Conservation (phyloP, 106 monocot species). For the Apostasia shenzhenica region DNA sequence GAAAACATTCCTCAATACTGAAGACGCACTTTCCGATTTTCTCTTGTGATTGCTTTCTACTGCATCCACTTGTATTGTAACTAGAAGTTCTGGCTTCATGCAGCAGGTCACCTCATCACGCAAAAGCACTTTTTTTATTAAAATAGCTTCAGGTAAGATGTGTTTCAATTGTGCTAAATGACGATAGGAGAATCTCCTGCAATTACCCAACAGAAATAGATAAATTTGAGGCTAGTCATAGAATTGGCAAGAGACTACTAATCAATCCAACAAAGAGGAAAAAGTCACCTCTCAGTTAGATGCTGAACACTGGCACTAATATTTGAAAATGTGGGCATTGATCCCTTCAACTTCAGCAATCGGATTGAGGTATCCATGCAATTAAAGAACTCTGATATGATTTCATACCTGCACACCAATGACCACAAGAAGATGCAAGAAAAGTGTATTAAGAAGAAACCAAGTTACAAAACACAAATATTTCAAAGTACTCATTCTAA, state of each 20-base stretch:
- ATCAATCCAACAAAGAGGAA: not conserved
- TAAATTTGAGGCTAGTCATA: not conserved
- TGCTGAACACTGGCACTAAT: constrained; percentile 40
- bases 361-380: constrained; percentile 53
- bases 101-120: constrained; percentile 55
- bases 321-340: constrained; percentile 33
- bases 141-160: constrained; percentile 50
- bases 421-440: not conserved
- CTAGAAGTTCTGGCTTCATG: constrained; percentile 59
- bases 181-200: constrained; percentile 49
- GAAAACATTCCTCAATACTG: constrained; percentile 37
- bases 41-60: constrained; percentile 10
- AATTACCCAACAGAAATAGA: not conserved
- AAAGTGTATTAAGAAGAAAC: not conserved
- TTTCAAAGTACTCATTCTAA: not conserved
- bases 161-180: constrained; percentile 59
- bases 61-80: constrained; percentile 29
- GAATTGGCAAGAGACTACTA: too few species aligned
- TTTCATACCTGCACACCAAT: constrained; percentile 42
- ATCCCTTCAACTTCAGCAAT: constrained; percentile 44
- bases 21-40: constrained; percentile 31
- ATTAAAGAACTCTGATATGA: constrained; percentile 55
- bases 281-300: constrained; percentile 37
- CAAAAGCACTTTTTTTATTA: constrained; percentile 47
- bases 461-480: not conserved